These are phyloP conservation scores for Tricholoma hemisulphureum DNA, from an alignment of 768 basidiomycete species.

Conservation along the genomic window DNA sequence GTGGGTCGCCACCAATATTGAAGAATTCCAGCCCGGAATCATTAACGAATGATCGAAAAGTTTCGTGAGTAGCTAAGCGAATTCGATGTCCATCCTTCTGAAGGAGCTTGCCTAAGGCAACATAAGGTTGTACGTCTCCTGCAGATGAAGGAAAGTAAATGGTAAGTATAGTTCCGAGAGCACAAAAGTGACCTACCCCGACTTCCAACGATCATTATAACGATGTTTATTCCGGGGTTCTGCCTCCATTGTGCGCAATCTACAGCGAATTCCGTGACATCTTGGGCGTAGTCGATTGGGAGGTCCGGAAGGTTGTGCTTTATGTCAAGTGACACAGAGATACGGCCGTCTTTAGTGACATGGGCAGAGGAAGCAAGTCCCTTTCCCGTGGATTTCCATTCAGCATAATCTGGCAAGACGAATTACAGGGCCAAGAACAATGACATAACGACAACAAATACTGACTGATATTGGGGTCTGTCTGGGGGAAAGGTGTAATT, in stretches of 20 bases:
- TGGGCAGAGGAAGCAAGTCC: conserved; percentile 43
- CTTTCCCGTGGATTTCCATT: conserved; percentile 39
- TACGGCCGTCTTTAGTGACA: conserved; percentile 45
- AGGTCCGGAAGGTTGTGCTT: conserved; percentile 51
- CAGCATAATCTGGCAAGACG: conserved; percentile 31
- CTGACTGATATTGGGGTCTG: conserved; percentile 18
- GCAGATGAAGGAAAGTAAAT: background rate
- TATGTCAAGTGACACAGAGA: conserved; percentile 46
- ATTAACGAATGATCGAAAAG: conserved; percentile 53
- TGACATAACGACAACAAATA: background rate
- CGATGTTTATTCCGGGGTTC: conserved; percentile 49
- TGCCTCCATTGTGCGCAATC: conserved; percentile 36
- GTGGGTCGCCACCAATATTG: conserved; percentile 59
- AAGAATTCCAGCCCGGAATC: conserved; percentile 57
- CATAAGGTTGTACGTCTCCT: conserved; percentile 70
- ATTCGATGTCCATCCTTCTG: conserved; percentile 54
- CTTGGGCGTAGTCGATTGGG: conserved; percentile 42
- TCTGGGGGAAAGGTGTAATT: conserved; percentile 7
- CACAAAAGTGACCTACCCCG: conserved; percentile 46
- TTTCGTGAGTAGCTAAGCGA: conserved; percentile 60
- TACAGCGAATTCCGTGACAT: conserved; percentile 51
- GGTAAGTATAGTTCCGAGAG: background rate
- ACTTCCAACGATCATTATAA: conserved; percentile 68
- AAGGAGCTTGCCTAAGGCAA: conserved; percentile 53
- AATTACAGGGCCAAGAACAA: too few species aligned